Evolutionary conservation across 306 rosid genomes (phyloP), one percentile per base, ranked within the genome.

Genomic region (Argentina anserina): DNA sequence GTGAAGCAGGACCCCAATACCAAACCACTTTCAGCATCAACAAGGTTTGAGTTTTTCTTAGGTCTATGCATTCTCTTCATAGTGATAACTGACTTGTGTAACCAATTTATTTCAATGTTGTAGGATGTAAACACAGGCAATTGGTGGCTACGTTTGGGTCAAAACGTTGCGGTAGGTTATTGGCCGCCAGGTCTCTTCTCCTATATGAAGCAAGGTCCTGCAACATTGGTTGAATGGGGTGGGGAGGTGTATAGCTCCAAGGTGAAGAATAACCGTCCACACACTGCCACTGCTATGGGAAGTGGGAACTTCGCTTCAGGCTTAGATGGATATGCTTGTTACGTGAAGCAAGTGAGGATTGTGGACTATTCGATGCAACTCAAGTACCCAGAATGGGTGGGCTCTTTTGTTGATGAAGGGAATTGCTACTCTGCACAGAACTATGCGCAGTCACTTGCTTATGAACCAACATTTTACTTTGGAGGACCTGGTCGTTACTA

Each of bases 271-370:
- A 23, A 2, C 2, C 96, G 11, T 2, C 95, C 96, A 9, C 98
- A 88, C 81, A 88, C 92, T 0, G 53, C 43, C 34, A 92, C 96
- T 6, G 76, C 3, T 2, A 90, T 90, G 96, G 92, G 95, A 4
- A 92, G 96, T 52, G 95, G 96, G 4, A 46, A 72, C 0, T 74
- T 18, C 6, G 84, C 96, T 1, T 4, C 7, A 9, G 49, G 26
- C 3, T 45, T 31, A 3, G 11, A 2, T 3, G 75, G 65, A 5
- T 0, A n/a, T 0, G 85, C 96, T 10, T 78, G 88, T 53, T 92
- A 14, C 64, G 46, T 92, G n/a, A n/a, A 25, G 4, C 18, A 45
- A 1, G 21, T 78, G 1, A 81, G 84, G 59, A 86, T 90, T 42
- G 36, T 62, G 39, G 96, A 92, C 61, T 79, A 84, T 55, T 86